phyloP scores from a whole-genome alignment of 2,329 filamentous ascomycete genomes.

The Chrysoporthe deuterocubensis region DNA sequence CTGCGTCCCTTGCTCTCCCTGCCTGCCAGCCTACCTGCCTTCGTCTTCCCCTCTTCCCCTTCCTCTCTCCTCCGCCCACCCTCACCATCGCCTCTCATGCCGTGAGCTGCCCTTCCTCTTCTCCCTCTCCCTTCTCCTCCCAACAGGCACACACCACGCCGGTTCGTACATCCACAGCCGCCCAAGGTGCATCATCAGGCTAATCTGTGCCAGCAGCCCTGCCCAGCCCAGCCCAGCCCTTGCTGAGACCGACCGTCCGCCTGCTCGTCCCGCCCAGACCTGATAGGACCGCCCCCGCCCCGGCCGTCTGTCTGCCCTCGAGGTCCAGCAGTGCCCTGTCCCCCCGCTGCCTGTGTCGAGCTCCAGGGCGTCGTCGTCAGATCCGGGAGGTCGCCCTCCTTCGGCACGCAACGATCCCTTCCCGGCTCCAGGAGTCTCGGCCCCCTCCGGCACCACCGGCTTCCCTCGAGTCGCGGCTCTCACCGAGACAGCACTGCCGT shows the following conservation, averaged over 20 bases:
- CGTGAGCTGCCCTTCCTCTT: not conserved
- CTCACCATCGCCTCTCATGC: not conserved
- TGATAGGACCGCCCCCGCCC: not conserved
- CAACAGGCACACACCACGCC: not conserved
- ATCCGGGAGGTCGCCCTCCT: not conserved
- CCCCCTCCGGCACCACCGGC: not conserved
- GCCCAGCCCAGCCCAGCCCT: not conserved
- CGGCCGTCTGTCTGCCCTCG: not conserved
- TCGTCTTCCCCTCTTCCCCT: not conserved
- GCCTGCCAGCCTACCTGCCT: not conserved
- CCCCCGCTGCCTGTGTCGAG: not conserved
- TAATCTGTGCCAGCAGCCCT: not conserved
- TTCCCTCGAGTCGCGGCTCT: not conserved
- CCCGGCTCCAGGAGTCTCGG: not conserved
- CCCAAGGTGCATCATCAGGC: not conserved
- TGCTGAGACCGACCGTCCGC: slow-evolving; percentile 5
- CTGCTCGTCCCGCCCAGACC: not conserved
- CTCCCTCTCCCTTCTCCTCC: not conserved
- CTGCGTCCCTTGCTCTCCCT: slow-evolving; percentile 9
- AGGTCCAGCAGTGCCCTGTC: not conserved
- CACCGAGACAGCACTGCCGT: not conserved
- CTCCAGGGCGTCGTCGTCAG: not conserved
- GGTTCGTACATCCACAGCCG: not conserved
- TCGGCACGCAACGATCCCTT: not conserved
- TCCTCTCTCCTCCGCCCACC: not conserved